A percentile compares a stretch with the other conserved stretches of the same genome.
Conservation (phyloP, 1,284 basidiomycete genomes). For the Cronartium ribicola region DNA sequence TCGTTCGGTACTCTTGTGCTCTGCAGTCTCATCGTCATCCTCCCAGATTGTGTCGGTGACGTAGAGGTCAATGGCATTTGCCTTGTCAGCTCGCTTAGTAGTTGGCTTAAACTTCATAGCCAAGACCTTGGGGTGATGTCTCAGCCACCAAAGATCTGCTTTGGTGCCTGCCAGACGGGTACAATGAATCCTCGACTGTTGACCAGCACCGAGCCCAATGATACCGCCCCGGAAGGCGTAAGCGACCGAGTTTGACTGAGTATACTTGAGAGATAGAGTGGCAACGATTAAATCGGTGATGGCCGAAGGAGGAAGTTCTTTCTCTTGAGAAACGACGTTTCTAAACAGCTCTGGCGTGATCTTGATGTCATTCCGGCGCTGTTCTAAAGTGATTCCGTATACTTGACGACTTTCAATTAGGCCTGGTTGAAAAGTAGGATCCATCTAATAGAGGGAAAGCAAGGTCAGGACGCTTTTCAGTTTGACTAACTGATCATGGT, state of each 20-base stretch:
- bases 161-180: slow-evolving; percentile 94
- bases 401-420: slow-evolving; percentile 89
- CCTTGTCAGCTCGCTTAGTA: slow-evolving; percentile 94
- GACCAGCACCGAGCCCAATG: slow-evolving; percentile 93
- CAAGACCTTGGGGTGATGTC: slow-evolving; percentile 90
- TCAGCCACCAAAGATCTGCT: slow-evolving; percentile 99
- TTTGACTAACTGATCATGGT: not conserved
- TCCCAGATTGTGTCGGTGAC: slow-evolving; percentile 79
- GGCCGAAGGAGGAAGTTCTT: slow-evolving; percentile 70
- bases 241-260: slow-evolving; percentile 96
- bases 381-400: slow-evolving; percentile 85
- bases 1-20: slow-evolving; percentile 59
- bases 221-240: slow-evolving; percentile 91
- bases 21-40: slow-evolving; percentile 59
- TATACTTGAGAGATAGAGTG: slow-evolving; percentile 95
- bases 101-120: slow-evolving; percentile 93
- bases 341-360: slow-evolving; percentile 76
- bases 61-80: slow-evolving; percentile 95
- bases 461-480: not conserved
- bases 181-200: slow-evolving; percentile 98
- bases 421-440: slow-evolving; percentile 70
- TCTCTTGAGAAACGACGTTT: slow-evolving; percentile 83
- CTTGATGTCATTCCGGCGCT: slow-evolving; percentile 85
- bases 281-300: slow-evolving; percentile 85
- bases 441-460: slow-evolving; percentile 58